Evolutionary conservation across 257 asterid genomes (phyloP), one percentile per base, ranked within the genome.

Genomic region (Galeopsis tetrahit): DNA sequence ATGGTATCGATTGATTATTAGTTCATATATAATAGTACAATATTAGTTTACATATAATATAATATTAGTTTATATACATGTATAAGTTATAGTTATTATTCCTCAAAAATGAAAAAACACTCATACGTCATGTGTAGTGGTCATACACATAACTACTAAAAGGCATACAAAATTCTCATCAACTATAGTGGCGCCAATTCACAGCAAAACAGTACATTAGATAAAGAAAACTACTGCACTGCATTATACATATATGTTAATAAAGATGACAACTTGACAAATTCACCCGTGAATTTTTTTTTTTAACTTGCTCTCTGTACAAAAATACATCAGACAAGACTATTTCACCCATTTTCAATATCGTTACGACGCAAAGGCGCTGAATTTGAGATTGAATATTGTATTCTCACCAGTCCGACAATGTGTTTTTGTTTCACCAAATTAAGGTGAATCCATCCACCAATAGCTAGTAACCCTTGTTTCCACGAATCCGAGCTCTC

Each of bases 401-500:
- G 35, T 60, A 55, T 53, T 14, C 34, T 46, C 10, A 63, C 55
- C 39, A 36, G 68, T 52, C n/a, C 52, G 11, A 17, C 59, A 46
- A 60, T 35, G 62, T 6, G 15, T 28, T 36, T 42, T 33, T 15
- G 32, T 8, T 69, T 67, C 65, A 28, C 55, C 60, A 10, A n/a
- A 42, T 43, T 34, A 60, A 60, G 40, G 64, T 42, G 63, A 63
- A 44, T 36, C 35, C 44, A 70, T 62, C 53, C 74, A 61, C 58
- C 31, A 13, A 14, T 53, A 40, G 32, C 83, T 83, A 92, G 75
- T 93, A 93, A 56, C 97, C 98, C 76, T 93, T 93, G 82, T 93
- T 93, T 84, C 98, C 98, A 34, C 96, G 96, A 53, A 93, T 93
- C 66, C 98, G 91, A 69, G 96, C 90, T 87, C 97, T 87, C 98